A percentile compares a stretch with the other conserved stretches of the same genome.
These are phyloP conservation scores for Coriaria nepalensis DNA, from an alignment of 306 rosid species.

Conservation along the genomic window DNA sequence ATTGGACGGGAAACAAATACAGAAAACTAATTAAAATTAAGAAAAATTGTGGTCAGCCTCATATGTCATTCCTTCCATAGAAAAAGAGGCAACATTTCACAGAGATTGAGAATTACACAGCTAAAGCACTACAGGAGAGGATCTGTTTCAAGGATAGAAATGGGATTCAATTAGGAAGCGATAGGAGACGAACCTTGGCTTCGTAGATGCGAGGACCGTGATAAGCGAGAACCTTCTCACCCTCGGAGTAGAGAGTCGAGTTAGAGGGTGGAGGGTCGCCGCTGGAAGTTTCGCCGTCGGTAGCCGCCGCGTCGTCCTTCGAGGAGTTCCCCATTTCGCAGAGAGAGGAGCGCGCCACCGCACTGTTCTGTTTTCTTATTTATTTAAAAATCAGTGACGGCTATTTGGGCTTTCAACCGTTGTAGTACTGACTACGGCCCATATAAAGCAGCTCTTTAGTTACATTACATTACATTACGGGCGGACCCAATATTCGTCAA, in stretches of 20 bases:
- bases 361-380: too few relatives aligned
- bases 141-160: background rate
- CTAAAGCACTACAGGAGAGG: background rate
- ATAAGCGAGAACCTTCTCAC: conserved; percentile 81
- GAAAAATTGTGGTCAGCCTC: background rate
- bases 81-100: background rate
- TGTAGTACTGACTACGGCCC: too few relatives aligned
- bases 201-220: conserved; percentile 92
- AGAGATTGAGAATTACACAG: conserved; percentile 1
- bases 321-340: conserved; percentile 57
- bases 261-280: conserved; percentile 50
- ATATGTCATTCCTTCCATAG: background rate
- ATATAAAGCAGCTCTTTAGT: too few relatives aligned
- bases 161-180: background rate
- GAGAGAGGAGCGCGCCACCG: background rate
- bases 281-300: conserved; percentile 57
- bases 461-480: too few relatives aligned
- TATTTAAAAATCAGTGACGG: too few relatives aligned
- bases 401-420: too few relatives aligned
- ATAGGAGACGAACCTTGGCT: conserved; percentile 49
- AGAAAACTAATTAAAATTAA: background rate
- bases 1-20: too few relatives aligned
- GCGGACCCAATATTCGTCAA: too few relatives aligned
- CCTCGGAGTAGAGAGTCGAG: conserved; percentile 40
- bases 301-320: conserved; percentile 47